Conservation (phyloP, 2,329 filamentous ascomycete species). For the Alternaria incomplexa region DNA sequence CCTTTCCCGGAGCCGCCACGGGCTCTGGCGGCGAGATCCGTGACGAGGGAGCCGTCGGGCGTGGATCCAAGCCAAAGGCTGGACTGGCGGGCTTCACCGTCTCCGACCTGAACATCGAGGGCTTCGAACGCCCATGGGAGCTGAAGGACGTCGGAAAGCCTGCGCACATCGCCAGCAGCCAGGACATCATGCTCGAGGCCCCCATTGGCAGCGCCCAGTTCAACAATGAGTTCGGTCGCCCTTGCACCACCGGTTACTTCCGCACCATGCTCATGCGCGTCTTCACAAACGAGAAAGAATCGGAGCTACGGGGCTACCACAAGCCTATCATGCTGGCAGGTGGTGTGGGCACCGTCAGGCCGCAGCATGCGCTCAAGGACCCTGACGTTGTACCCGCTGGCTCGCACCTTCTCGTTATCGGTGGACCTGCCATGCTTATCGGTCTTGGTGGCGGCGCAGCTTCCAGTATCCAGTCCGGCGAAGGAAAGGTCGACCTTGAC, state of each 20-base stretch:
- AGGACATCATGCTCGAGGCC: slow-evolving; percentile 97
- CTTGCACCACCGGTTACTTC: slow-evolving; percentile 88
- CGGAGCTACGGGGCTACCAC: slow-evolving; percentile 87
- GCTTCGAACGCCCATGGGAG: slow-evolving; percentile 85
- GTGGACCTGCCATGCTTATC: slow-evolving; percentile 96
- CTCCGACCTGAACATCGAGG: slow-evolving; percentile 90
- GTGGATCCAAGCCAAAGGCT: slow-evolving; percentile 91
- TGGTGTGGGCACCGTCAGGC: slow-evolving; percentile 89
- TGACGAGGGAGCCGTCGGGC: slow-evolving; percentile 91
- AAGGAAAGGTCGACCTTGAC: slow-evolving; percentile 89
- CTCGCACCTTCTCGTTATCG: slow-evolving; percentile 90
- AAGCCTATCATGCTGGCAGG: slow-evolving; percentile 99
- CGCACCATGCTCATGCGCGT: slow-evolving; percentile 81
- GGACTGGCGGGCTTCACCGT: slow-evolving; percentile 93
- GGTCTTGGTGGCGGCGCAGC: slow-evolving; percentile 94
- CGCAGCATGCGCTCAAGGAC: slow-evolving; percentile 88
- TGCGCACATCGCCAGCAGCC: slow-evolving; percentile 86
- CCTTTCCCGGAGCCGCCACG: slow-evolving; percentile 90
- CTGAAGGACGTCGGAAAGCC: slow-evolving; percentile 82
- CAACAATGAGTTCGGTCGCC: slow-evolving; percentile 97
- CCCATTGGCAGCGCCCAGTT: slow-evolving; percentile 94
- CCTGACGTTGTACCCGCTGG: slow-evolving; percentile 79
- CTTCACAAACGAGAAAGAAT: slow-evolving; percentile 63
- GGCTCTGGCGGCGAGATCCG: slow-evolving; percentile 95
- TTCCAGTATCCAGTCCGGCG: slow-evolving; percentile 85